Base-by-base conservation (phyloP, 2,329 filamentous ascomycete species). In the Ophiostoma ulmi region DNA sequence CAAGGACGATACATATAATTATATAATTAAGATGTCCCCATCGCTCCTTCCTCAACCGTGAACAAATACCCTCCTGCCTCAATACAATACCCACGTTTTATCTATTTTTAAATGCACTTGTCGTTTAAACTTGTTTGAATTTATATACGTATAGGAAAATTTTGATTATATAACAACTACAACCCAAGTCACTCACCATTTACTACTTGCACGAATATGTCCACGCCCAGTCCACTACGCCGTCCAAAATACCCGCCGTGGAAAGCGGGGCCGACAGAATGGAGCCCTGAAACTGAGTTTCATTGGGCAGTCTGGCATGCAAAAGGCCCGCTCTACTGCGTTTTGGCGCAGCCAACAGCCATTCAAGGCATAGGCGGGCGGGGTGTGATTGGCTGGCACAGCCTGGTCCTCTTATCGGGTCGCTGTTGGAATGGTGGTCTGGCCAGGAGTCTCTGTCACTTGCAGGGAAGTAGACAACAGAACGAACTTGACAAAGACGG, bases 211-310 rank as follows among this genome's bases (percentile, higher is more conserved):
- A 44, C 44, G n/a, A n/a, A 48, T 48, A 48, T 20, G 41, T 44
- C 20, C 17, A 48, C 22, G 22, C 31, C 11, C 39, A 13, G 39
- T 17, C 58, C 22, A 6, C 58, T 26, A 63, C 26, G 20, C 58
- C 58, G 26, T 35, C 58, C 8, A 63, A n/a, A 22, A 58, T 58
- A 58, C 52, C 58, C 58, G 58, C 58, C 58, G 26, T 65, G 63
- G 22, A 58, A 69, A 73, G 72, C 73, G 73, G 72, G 73, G 70
- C 72, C 17, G 31, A n/a, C 44, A 68, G 58, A 36, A 68, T 72
- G 73, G 70, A 67, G 70, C 36, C 48, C 31, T 20, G 58, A 10
- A 39, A 8, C 13, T 55, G 17, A 7, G 36, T 36, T 17, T 36
- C n/a, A 74, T 74, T 74, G 73, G 73, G 48, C 67, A 31, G 13